These are phyloP conservation scores for Acacia acuminata DNA, from an alignment of 306 rosid genomes.

Conservation along the genomic window DNA sequence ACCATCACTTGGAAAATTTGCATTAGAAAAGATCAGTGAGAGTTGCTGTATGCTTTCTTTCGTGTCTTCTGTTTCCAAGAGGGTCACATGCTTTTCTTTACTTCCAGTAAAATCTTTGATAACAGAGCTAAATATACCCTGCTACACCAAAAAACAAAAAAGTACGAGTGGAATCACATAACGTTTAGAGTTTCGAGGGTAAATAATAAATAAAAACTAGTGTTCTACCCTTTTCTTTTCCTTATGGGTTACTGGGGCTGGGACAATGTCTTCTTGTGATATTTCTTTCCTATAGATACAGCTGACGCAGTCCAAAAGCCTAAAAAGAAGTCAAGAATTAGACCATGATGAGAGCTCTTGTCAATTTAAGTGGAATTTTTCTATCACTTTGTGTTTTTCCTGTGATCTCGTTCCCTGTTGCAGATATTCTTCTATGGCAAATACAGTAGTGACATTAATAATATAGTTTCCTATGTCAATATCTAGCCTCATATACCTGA, in stretches of 20 bases:
- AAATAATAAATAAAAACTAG: conserved; percentile 16
- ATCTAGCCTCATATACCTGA: conserved; percentile 52
- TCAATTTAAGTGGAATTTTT: background rate
- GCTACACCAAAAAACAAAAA: background rate
- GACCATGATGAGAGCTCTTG: conserved; percentile 8
- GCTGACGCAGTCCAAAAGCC: conserved; percentile 65
- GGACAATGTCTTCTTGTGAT: conserved; percentile 46
- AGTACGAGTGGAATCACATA: background rate
- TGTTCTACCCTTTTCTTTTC: conserved; percentile 79
- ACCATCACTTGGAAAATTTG: conserved; percentile 53
- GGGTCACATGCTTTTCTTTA: conserved; percentile 60
- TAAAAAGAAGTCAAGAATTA: conserved; percentile 31
- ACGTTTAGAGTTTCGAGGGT: background rate
- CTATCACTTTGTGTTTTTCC: background rate
- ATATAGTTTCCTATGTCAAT: conserved; percentile 5
- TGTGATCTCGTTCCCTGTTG: background rate
- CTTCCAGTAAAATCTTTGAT: conserved; percentile 79
- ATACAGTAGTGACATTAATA: conserved; percentile 8
- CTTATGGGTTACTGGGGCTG: conserved; percentile 41
- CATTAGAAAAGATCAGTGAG: conserved; percentile 52
- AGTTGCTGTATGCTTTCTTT: conserved; percentile 64
- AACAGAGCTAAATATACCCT: conserved; percentile 82
- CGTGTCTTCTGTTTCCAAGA: conserved; percentile 56
- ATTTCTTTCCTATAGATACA: conserved; percentile 56
- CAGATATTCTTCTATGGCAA: background rate